Base-by-base conservation (phyloP, 2,329 filamentous ascomycete species). In the Penicillium italicum region DNA sequence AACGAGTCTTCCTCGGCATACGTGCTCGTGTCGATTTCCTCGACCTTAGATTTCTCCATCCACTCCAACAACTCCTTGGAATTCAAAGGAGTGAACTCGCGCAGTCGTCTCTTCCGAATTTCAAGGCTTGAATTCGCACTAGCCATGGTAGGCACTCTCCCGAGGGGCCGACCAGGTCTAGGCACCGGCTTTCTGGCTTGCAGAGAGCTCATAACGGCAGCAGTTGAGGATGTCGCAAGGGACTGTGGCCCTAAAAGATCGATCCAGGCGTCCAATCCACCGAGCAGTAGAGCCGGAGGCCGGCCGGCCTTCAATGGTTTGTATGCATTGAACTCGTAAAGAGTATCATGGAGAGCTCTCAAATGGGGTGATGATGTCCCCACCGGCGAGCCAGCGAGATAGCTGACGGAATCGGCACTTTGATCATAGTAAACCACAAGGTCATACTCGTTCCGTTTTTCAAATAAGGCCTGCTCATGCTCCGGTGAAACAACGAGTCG, bases 381-480 rank as follows among this genome's bases (percentile, higher is more conserved):
- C 46, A 70, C 73, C 24, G 74, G 67, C 66, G 76, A 71, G 73
- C 81, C 68, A 72, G 74, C 63, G 54, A 82, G 74, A 65, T 81
- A 95, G 65, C 60, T 77, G 62, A 73, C 82, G 55, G 67, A 89
- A 79, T 70, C 81, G 59, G 83, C 86, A 14, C 71, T 74, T 62
- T 93, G 83, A 71, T 99, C 91, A 70, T 97, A 96, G 66, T 95
- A 94, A 0, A 99, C 89, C 11, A 99, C 83, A 40, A 97, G 75
- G 62, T 97, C 91, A 65, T 89, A 96, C 53, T 88, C 81, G 60
- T 92, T 82, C 14, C 85, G 77, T 51, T 87, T 82, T 53, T 84
- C 85, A 65, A 96, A 96, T 31, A 90, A 78, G 1, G 80, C 75
- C 62, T 89, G 86, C 70, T 99, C 94, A 45, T 70, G 65, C 44